Base-by-base conservation (phyloP, 305 asterid genomes). In the Fraxinus floribunda region DNA sequence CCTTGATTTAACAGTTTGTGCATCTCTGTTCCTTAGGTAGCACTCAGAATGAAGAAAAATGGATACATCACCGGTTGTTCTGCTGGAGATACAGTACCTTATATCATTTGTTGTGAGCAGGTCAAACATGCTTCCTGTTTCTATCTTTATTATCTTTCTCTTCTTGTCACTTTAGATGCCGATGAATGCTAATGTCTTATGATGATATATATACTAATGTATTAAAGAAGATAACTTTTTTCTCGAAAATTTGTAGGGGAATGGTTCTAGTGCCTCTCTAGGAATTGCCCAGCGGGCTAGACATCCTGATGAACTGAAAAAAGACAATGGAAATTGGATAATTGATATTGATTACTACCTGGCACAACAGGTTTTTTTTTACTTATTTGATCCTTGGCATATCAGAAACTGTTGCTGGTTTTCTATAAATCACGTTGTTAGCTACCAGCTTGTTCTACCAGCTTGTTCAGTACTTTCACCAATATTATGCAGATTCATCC, bases 261-360 rank as follows among this genome's bases (percentile, higher is more conserved):
- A 84, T 83, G 91, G 90, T 82, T 89, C 94, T 20, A 83, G 90
- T 81, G 77, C 89, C 84, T 90, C 97, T 24, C 86, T 83, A 11
- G 99, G 99, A 72, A 97, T 97, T 88, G 94, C 99, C 83, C 98
- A 91, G 88, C 94, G 99, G 78, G 99, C 99, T 78, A 97, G 97
- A 79, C 99, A 97, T 90, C 98, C 99, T 18, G 98, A 94, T 84
- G 99, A 97, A 87, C 92, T 97, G 89, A 94, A 87, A 85, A 90
- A 60, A 76, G 96, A 91, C 89, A 92, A 90, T 74, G 93, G 81
- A 64, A 93, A 86, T 82, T 97, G 98, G 98, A 93, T 92, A 36
- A 85, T 97, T 86, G 98, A 97, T 91, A 92, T 94, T 82, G 97
- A 94, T 71, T 97, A 97, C 87, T 97, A 97, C 90, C 97, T 97